Evolutionary conservation across 2,329 filamentous ascomycete species (phyloP).

Genomic region (Xylaria sp.): DNA sequence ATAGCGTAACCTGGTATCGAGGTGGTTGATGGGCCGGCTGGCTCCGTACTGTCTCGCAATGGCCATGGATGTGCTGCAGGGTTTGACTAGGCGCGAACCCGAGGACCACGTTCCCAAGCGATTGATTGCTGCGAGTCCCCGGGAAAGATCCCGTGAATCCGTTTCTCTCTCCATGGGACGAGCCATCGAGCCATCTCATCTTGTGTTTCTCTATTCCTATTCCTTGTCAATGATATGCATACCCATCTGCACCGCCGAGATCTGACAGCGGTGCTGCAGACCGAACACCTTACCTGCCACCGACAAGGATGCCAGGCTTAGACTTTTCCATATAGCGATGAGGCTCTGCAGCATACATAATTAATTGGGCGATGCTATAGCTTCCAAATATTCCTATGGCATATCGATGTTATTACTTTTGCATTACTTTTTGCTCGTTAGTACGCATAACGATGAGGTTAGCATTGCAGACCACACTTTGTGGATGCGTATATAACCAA

Average conservation of each 20-base stretch:
- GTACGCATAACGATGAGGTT: not conserved
- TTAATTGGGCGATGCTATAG: not conserved
- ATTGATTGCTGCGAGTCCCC: conserved; percentile 8
- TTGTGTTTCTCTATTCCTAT: not conserved
- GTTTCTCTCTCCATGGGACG: conserved; percentile 19
- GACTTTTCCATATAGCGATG: conserved; percentile 6
- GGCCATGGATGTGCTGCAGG: conserved; percentile 35
- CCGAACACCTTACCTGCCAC: not conserved
- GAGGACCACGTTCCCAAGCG: conserved; percentile 10
- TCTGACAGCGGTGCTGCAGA: not conserved
- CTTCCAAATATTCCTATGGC: not conserved
- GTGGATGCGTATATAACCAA: not conserved
- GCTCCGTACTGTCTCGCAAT: conserved; percentile 27
- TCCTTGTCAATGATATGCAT: conserved; percentile 1
- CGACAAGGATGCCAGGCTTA: conserved; percentile 8
- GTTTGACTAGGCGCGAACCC: conserved; percentile 18
- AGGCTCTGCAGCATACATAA: conserved; percentile 20
- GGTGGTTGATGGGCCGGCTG: conserved; percentile 4
- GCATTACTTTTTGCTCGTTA: no score
- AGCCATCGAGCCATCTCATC: conserved; percentile 20
- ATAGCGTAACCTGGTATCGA: conserved; percentile 10
- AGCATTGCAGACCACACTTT: not conserved
- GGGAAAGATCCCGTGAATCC: conserved; percentile 28
- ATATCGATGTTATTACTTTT: no score
- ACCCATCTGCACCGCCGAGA: not conserved